A percentile compares a stretch with the other conserved stretches of the same genome.
Conservation (phyloP, 768 basidiomycete species). For the Infundibulicybe gibba region DNA sequence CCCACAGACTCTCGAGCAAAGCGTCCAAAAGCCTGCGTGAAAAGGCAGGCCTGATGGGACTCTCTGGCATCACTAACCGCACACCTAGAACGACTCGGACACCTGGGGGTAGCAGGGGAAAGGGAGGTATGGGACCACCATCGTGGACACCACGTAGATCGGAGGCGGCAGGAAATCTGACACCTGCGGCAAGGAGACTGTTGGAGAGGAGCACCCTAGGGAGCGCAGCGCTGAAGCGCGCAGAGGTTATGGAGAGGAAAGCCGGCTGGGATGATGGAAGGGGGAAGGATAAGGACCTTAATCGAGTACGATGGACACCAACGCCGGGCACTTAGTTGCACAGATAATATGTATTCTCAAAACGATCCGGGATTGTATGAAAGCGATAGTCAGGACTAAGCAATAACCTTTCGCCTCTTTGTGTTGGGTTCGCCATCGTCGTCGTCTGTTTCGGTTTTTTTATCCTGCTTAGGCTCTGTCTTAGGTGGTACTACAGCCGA, state of each 20-base stretch:
- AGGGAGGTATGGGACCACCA: conserved; percentile 76
- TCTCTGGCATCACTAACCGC: conserved; percentile 21
- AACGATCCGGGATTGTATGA: conserved; percentile 4
- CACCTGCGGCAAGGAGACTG: conserved; percentile 80
- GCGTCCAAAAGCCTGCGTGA: conserved; percentile 79
- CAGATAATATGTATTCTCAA: conserved; percentile 1
- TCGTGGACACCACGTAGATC: conserved; percentile 74
- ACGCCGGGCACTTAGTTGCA: conserved; percentile 44
- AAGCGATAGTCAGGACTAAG: conserved; percentile 15
- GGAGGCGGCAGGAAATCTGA: conserved; percentile 70
- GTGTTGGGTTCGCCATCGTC: conserved; percentile 33
- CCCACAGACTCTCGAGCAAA: conserved; percentile 74
- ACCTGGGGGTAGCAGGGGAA: conserved; percentile 31
- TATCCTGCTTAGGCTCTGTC: conserved; percentile 5
- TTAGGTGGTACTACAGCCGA: conserved; percentile 15
- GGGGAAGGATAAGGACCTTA: conserved; percentile 58
- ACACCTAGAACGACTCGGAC: conserved; percentile 30
- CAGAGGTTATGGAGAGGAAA: conserved; percentile 61
- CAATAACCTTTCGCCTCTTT: conserved; percentile 57
- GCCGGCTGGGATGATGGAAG: conserved; percentile 53
- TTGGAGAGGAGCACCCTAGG: conserved; percentile 71
- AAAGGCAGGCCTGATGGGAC: conserved; percentile 63
- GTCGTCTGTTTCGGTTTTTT: conserved; percentile 8
- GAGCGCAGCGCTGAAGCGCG: conserved; percentile 56
- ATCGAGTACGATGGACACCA: conserved; percentile 75